Evolutionary conservation across 306 rosid species (phyloP), one percentile per base, ranked within the genome.

Genomic region (Alnus rubra): DNA sequence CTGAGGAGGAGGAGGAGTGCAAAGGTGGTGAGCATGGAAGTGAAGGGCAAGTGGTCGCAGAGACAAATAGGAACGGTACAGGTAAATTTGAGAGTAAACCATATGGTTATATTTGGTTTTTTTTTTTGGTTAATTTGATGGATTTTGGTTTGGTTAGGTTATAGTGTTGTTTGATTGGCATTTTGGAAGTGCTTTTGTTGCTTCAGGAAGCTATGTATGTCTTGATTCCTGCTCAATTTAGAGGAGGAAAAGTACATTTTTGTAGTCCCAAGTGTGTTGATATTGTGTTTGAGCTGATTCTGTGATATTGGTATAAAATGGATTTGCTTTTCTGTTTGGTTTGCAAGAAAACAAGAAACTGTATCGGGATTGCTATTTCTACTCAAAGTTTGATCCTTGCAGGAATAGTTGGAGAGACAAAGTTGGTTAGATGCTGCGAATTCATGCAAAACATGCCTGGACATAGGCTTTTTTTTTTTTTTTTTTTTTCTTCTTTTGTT

Each of bases 71-170:
- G 73, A 80, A 69, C 70, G 56, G 13, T 74, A 76, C 18, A 85
- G 98, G 98, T 95, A 85, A 58, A 54, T 53, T 76, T 13, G 51
- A 47, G 73, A 53, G 67, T 59, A 11, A 30, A 33, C 47, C 70
- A 19, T 49, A 12, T 51, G 28, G 71, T 11, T 31, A 5, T 1
- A 11, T 80, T 76, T 49, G 28, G 55, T 19, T 54, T 69, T 56
- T 47, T 9, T 37, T 39, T 33, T 33, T 33, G 37, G 45, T 68
- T 11, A 5, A 42, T 81, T 15, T 33, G 5, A 5, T 52, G 11
- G 31, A 1, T 7, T 39, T 77, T 73, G 31, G 6, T 76, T 56
- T 53, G 52, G 52, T 49, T 42, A 42, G 51, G 15, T 71, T 72
- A 14, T 60, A 50, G 23, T 59, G 9, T n/a, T 77, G 53, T 16